phyloP scores from a whole-genome alignment of 1,284 basidiomycete genomes.

The Grifola frondosa region DNA sequence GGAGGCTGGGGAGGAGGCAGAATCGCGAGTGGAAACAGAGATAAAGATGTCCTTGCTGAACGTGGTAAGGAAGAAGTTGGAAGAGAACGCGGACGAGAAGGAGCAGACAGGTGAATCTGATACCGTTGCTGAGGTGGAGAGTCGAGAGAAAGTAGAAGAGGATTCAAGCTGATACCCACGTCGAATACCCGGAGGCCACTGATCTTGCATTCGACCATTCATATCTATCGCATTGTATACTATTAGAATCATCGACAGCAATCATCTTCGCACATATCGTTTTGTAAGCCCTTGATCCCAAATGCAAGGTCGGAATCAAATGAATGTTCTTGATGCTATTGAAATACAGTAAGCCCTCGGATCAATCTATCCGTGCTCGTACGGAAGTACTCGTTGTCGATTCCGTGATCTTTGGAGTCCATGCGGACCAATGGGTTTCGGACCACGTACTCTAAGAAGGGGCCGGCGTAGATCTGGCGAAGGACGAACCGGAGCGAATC shows the following conservation, averaged over 20 bases:
- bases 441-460: constrained; percentile 92
- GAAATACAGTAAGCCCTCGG: constrained; percentile 59
- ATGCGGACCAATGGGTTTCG: constrained; percentile 85
- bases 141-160: constrained; percentile 7
- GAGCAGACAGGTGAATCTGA: constrained; percentile 2
- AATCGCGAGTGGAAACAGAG: constrained; percentile 69
- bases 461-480: constrained; percentile 88
- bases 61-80: constrained; percentile 72
- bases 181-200: too few species aligned
- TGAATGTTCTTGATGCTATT: too few species aligned
- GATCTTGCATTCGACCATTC: too few species aligned
- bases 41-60: constrained; percentile 83
- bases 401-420: constrained; percentile 78
- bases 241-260: too few species aligned
- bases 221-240: too few species aligned
- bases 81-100: constrained; percentile 35
- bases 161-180: too few species aligned
- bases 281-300: too few species aligned
- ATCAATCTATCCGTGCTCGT: constrained; percentile 79
- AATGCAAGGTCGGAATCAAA: too few species aligned
- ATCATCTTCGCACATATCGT: too few species aligned
- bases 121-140: not conserved
- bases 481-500: constrained; percentile 84
- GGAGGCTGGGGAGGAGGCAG: constrained; percentile 71
- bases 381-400: constrained; percentile 92